These are phyloP conservation scores for Chytriomyces sp. DNA, from an alignment of 192 early-diverging fungal species.

Conservation along the genomic window DNA sequence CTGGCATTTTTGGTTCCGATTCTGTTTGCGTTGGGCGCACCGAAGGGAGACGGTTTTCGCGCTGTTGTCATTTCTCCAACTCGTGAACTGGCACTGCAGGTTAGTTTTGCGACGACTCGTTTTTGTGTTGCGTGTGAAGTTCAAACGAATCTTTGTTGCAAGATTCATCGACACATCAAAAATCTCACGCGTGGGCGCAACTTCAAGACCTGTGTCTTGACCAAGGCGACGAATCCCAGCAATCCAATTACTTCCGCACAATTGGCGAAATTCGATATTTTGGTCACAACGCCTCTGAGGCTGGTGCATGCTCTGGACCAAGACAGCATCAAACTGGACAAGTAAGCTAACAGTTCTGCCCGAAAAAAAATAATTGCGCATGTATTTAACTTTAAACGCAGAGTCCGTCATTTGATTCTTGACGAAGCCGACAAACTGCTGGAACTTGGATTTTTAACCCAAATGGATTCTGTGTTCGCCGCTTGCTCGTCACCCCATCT, in stretches of 20 bases:
- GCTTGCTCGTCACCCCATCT: constrained; percentile 76
- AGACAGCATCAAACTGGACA: constrained; percentile 75
- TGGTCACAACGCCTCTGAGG: constrained; percentile 91
- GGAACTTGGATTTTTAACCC: constrained; percentile 82
- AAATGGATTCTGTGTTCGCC: constrained; percentile 61
- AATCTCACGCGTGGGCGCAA: constrained; percentile 76
- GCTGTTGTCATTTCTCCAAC: constrained; percentile 94
- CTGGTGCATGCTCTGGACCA: constrained; percentile 87
- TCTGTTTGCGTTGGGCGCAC: constrained; percentile 79
- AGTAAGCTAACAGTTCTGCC: constrained; percentile 33
- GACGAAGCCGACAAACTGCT: constrained; percentile 98
- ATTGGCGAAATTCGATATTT: constrained; percentile 84
- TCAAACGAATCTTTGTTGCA: constrained; percentile 10
- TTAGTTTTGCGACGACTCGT: constrained; percentile 17
- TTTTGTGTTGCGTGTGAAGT: not conserved
- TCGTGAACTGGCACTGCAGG: constrained; percentile 86
- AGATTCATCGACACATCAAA: constrained; percentile 86
- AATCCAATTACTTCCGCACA: constrained; percentile 69
- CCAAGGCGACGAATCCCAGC: constrained; percentile 74
- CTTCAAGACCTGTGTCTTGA: constrained; percentile 82
- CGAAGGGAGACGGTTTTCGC: constrained; percentile 77
- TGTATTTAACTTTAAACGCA: constrained; percentile 64
- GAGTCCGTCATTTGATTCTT: constrained; percentile 87
- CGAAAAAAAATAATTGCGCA: constrained; percentile 46
- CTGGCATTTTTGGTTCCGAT: constrained; percentile 92